Evolutionary conservation across 2,329 filamentous ascomycete species (phyloP), one percentile per base, ranked within the genome.

Genomic region (Exserohilum rostratum): DNA sequence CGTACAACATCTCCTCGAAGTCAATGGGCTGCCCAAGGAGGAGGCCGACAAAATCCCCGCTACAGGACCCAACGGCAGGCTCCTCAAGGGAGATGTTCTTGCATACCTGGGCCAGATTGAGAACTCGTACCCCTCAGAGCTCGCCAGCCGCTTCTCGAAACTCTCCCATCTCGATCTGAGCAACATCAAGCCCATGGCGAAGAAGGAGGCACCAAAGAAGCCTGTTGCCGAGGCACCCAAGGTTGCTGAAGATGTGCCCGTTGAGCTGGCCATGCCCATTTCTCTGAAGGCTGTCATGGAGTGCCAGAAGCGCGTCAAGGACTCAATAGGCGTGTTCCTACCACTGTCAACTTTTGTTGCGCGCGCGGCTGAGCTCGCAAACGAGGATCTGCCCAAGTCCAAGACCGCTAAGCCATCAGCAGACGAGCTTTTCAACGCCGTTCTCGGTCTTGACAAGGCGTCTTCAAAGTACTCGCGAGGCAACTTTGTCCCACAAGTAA

Each of bases 81-180:
- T 99, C 50, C 83, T 99, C 58, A 99, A 99, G 83, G 95, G 95
- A 51, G 95, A 99, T 72, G 89, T 99, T 6, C 86, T 99, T 49
- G 93, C 92, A 43, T 95, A 93, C 76, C 77, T 98, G 13, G 95
- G 95, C 59, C 81, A 83, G 65, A 91, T 97, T 69, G 81, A 88
- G 56, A 80, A 87, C 60, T 82, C 87, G 55, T 89, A 90, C 64
- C 90, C 93, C 2, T 83, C 85, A 18, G 81, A 86, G 57, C 83
- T 92, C 65, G 89, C 90, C 50, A 80, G 84, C 53, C 87, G 86
- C 47, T 88, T 96, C 71, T 82, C 85, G 56, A 88, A 91, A 76
- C 85, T 95, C 44, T 80, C 85, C 37, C 91, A 96, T 75, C 86
- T 99, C 48, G 93, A 99, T 74, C 86, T 99, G 20, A 95, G 90